Evolutionary conservation across 2,329 filamentous ascomycete genomes (phyloP).

Genomic region (Penicillium nordicum): DNA sequence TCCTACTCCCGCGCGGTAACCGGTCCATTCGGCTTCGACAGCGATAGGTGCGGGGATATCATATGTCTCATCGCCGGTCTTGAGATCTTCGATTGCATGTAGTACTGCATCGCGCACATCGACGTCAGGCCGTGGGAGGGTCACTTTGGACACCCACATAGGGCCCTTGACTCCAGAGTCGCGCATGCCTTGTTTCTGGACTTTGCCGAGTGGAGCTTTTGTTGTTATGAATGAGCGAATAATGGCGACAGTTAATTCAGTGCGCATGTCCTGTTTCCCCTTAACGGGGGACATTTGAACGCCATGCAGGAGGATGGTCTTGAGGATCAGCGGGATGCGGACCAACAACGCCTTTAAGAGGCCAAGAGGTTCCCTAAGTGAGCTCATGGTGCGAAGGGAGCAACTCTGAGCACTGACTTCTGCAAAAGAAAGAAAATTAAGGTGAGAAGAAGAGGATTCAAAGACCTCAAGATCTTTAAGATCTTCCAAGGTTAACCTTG

Average conservation of each 20-base stretch:
- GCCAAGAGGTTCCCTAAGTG: constrained; percentile 20
- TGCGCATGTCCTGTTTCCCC: constrained; percentile 74
- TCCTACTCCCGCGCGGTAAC: constrained; percentile 39
- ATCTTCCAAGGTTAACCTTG: neutral
- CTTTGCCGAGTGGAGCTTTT: constrained; percentile 54
- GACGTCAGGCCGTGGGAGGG: constrained; percentile 56
- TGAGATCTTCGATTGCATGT: constrained; percentile 39
- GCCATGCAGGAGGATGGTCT: constrained; percentile 41
- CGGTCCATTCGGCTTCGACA: constrained; percentile 48
- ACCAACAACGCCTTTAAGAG: constrained; percentile 39
- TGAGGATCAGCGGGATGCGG: constrained; percentile 43
- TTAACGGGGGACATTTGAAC: constrained; percentile 67
- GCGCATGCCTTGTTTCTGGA: constrained; percentile 61
- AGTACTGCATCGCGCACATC: constrained; percentile 39
- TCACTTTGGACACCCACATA: constrained; percentile 75
- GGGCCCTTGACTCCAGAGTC: constrained; percentile 70
- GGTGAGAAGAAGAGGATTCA: neutral
- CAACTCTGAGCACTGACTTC: neutral
- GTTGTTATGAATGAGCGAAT: constrained; percentile 62
- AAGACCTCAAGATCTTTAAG: neutral
- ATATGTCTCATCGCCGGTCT: constrained; percentile 39
- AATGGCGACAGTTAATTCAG: constrained; percentile 67
- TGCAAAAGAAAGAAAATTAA: neutral
- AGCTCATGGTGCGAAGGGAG: constrained; percentile 21
- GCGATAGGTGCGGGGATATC: constrained; percentile 33